phyloP scores from a whole-genome alignment of 1,284 basidiomycete genomes.

The Xerocomus nothofagi region DNA sequence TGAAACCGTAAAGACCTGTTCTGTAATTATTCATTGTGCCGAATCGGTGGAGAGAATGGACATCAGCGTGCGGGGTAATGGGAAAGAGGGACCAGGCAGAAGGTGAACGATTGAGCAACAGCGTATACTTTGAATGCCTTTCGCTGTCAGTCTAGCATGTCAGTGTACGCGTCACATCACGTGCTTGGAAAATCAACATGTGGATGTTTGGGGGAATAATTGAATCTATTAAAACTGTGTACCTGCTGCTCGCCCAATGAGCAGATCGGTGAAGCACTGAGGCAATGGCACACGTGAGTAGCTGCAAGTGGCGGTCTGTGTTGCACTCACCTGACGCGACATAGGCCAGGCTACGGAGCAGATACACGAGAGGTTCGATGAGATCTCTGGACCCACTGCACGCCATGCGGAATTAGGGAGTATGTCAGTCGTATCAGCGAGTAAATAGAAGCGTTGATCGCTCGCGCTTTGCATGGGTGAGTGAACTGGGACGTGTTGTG shows the following conservation, averaged over 20 bases:
- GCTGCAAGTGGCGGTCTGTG: not conserved
- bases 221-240: not conserved
- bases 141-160: not conserved
- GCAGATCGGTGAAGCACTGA: not conserved
- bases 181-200: slow-evolving; percentile 23
- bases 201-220: not conserved
- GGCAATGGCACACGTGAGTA: not conserved
- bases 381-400: not conserved
- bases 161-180: slow-evolving; percentile 21
- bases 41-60: slow-evolving; percentile 1
- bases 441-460: not conserved
- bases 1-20: slow-evolving; percentile 29
- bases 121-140: slow-evolving; percentile 6
- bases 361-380: not conserved
- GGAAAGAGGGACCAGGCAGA: not conserved
- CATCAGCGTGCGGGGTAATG: slow-evolving; percentile 1
- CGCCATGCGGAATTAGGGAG: not conserved
- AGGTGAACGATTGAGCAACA: not conserved
- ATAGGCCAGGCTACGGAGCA: not conserved
- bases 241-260: not conserved
- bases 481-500: slow-evolving; percentile 1
- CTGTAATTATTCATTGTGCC: slow-evolving; percentile 25
- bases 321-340: slow-evolving; percentile 1
- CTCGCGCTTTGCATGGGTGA: not conserved
- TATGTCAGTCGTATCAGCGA: slow-evolving; percentile 1